A percentile compares a stretch with the other conserved stretches of the same genome.
Conservation (phyloP, 176 grass and related monocot species). For the Raddia distichophylla region DNA sequence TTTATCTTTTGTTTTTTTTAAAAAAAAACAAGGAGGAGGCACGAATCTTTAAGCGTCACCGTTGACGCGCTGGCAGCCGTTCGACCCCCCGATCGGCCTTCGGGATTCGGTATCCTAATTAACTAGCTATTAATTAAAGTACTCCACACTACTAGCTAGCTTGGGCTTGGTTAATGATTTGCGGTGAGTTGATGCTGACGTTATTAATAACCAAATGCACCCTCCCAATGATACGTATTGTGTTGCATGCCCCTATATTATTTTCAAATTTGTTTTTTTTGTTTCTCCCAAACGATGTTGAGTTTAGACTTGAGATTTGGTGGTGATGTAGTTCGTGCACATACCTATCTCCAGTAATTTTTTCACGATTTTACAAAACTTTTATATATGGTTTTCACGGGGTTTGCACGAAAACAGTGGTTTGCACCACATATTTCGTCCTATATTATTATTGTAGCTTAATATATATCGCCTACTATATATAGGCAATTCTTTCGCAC, state of each 20-base stretch:
- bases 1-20: too few species aligned
- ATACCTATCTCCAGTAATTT: too few species aligned
- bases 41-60: slow-evolving; percentile 13
- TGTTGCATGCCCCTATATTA: not conserved
- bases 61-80: not conserved
- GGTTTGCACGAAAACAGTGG: too few species aligned
- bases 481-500: too few species aligned
- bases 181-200: not conserved
- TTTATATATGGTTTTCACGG: too few species aligned
- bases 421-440: too few species aligned
- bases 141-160: not conserved
- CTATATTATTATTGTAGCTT: not conserved
- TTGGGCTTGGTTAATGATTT: not conserved
- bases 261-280: too few species aligned
- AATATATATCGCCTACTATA: not conserved
- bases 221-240: not conserved
- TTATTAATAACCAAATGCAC: not conserved
- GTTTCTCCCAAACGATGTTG: too few species aligned
- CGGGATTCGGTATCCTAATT: not conserved
- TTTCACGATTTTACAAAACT: too few species aligned
- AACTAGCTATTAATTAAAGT: not conserved
- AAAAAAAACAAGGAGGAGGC: not conserved
- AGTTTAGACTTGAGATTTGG: too few species aligned
- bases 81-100: not conserved
- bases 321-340: too few species aligned